A percentile compares a stretch with the other conserved stretches of the same genome.
phyloP scores from a whole-genome alignment of 768 basidiomycete genomes.

The Psilocybe sp. region DNA sequence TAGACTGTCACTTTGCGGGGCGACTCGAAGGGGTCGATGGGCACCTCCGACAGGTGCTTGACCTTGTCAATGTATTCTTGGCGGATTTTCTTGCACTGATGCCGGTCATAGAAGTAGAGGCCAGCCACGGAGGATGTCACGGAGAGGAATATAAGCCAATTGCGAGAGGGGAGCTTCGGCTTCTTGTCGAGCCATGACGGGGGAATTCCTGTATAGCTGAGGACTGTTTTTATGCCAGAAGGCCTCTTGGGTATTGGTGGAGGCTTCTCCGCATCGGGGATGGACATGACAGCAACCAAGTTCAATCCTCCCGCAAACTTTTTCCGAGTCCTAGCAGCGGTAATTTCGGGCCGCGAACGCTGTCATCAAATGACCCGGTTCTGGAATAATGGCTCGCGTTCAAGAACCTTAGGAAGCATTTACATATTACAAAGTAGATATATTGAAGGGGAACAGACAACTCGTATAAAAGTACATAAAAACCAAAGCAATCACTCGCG shows the following conservation, averaged over 20 bases:
- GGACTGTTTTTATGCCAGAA: conserved; percentile 61
- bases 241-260: conserved; percentile 18
- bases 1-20: conserved; percentile 85
- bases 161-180: conserved; percentile 84
- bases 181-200: conserved; percentile 81
- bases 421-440: background rate
- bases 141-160: conserved; percentile 91
- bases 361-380: too few relatives aligned
- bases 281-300: conserved; percentile 1
- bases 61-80: conserved; percentile 80
- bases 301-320: too few relatives aligned
- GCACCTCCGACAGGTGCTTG: conserved; percentile 68
- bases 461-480: conserved; percentile 6
- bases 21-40: conserved; percentile 57
- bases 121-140: conserved; percentile 69
- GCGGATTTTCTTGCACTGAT: conserved; percentile 74
- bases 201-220: conserved; percentile 67
- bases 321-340: too few relatives aligned
- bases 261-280: conserved; percentile 15
- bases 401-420: background rate
- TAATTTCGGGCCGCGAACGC: too few relatives aligned
- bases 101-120: conserved; percentile 83
- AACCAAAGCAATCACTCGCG: conserved; percentile 25
- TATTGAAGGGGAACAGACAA: conserved; percentile 4
- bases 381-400: background rate